Base-by-base conservation (phyloP, 805 yeast species). In the Saccharomycopsis sp. region DNA sequence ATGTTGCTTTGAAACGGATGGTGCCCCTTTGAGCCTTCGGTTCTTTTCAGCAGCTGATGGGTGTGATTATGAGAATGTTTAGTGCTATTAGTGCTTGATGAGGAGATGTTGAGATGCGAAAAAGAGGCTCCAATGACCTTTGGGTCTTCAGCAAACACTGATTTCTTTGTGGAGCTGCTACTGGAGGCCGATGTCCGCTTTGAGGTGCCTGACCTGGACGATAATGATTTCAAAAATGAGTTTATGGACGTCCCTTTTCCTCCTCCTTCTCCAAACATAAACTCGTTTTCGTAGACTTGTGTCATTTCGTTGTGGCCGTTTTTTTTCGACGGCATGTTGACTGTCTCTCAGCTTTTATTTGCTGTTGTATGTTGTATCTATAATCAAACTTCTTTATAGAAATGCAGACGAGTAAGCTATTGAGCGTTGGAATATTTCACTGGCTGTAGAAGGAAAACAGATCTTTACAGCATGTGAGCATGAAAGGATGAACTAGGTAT, bases 251-350 rank as follows among this genome's bases (percentile, higher is more conserved):
- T 82, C 1, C 89, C 89, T 51, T 78, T 75, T 14, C 89, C 89
- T 18, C 90, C 90, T 47, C 78, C 76, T 64, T 84, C 88, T 23
- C 84, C 85, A 63, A 85, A 85, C 16, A 84, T 72, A 64, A 82
- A 85, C 66, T 85, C 90, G 61, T 80, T 79, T 52, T 67, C 48
- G 16, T 44, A 44, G 20, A 44, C 48, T 12, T 44, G 48, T 12
- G 21, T 44, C 48, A 44, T 44, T 18, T 44, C 48, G 16, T 44
- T n/a, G 21, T 44, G 48, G 18, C 44, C 44, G n/a, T 18, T 44
- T 7, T 44, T 44, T 18, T 44, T 44, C 12, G 48, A 44, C 18
- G 48, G 48, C 48, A 44, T 44, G 5, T 29, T 29, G 5, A 29
- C 12, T 29, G 5, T 12, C 12, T 5, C 9, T 29, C 12, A 7